Evolutionary conservation across 805 yeast species (phyloP).

Genomic region (Citeromyces nyonsensis): DNA sequence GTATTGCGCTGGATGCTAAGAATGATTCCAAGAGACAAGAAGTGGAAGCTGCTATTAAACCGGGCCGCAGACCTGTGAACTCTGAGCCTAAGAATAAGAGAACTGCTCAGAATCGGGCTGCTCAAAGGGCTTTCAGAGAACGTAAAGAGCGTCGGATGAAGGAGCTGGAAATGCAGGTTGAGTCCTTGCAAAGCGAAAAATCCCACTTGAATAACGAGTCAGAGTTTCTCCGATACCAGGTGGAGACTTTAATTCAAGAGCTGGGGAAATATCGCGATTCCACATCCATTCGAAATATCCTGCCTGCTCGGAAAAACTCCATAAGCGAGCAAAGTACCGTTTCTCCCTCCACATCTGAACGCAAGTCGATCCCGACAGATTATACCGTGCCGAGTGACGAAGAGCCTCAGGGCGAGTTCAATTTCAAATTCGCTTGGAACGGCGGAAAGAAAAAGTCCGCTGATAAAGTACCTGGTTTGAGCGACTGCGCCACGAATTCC

Average conservation of each 20-base stretch:
- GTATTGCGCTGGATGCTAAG: neutral
- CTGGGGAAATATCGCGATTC: conserved; percentile 39
- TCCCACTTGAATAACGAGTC: conserved; percentile 55
- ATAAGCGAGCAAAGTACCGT: neutral
- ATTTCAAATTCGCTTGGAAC: neutral
- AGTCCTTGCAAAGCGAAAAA: conserved; percentile 55
- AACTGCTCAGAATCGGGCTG: conserved; percentile 94
- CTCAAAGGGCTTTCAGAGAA: conserved; percentile 95
- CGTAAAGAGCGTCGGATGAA: conserved; percentile 79
- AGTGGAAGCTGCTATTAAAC: conserved; percentile 21
- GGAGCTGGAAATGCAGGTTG: conserved; percentile 72
- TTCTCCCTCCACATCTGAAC: too few species aligned
- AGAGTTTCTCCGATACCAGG: conserved; percentile 62
- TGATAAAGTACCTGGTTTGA: too few species aligned
- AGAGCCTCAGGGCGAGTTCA: too few species aligned
- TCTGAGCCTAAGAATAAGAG: conserved; percentile 72
- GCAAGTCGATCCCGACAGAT: too few species aligned
- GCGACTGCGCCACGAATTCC: too few species aligned
- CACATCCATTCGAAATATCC: conserved; percentile 2
- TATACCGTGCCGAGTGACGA: too few species aligned
- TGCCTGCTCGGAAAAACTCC: conserved; percentile 4
- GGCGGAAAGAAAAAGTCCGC: too few species aligned
- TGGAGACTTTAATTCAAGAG: conserved; percentile 58
- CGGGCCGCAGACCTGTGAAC: conserved; percentile 70
- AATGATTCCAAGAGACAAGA: conserved; percentile 8